A percentile compares a stretch with the other conserved stretches of the same genome.
phyloP scores from a whole-genome alignment of 192 early-diverging fungal species.

The Thamnidium elegans region DNA sequence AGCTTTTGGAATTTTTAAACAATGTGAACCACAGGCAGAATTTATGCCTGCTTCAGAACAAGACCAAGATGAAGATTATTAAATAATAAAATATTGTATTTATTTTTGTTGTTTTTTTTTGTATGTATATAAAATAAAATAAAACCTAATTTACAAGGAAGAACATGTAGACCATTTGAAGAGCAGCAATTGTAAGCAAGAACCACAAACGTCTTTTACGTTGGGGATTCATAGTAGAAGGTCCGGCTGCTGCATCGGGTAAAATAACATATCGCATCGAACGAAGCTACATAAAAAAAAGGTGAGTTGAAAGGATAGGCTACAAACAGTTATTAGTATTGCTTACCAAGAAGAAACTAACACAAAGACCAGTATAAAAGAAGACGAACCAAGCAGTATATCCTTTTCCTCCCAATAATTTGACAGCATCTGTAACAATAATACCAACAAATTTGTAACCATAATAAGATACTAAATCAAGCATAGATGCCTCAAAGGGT shows the following conservation, averaged over 20 bases:
- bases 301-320: neutral
- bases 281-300: constrained; percentile 50
- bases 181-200: constrained; percentile 77
- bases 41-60: constrained; percentile 44
- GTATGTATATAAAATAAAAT: neutral
- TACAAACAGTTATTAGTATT: neutral
- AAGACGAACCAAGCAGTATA: constrained; percentile 68
- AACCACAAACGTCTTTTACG: constrained; percentile 85
- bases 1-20: constrained; percentile 43
- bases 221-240: constrained; percentile 57
- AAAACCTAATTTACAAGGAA: constrained; percentile 46
- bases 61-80: constrained; percentile 23
- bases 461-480: constrained; percentile 86
- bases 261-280: constrained; percentile 74
- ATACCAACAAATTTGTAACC: constrained; percentile 94
- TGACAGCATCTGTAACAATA: constrained; percentile 49
- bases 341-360: constrained; percentile 87
- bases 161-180: constrained; percentile 82
- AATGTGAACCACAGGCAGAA: constrained; percentile 34
- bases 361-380: constrained; percentile 70
- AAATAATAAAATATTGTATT: neutral
- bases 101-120: neutral
- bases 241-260: constrained; percentile 61
- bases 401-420: constrained; percentile 46
- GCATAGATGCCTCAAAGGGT: constrained; percentile 71